Evolutionary conservation across 2,329 filamentous ascomycete species (phyloP).

Genomic region (Pseudogymnoascus sp.): DNA sequence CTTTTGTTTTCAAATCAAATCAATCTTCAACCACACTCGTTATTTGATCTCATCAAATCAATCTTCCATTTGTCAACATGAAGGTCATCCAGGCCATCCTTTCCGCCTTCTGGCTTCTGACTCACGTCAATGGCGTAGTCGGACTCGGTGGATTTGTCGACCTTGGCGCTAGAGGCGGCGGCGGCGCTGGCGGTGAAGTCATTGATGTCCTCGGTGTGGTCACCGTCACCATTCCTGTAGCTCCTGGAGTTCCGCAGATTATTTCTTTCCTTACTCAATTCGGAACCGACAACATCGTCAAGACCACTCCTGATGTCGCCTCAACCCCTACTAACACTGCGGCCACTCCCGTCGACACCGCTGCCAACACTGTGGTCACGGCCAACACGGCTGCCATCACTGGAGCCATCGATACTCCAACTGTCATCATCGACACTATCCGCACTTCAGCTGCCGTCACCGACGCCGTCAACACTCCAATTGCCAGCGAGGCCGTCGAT

Average conservation of each 20-base stretch:
- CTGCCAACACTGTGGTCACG: not conserved
- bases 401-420: constrained; percentile 6
- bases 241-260: constrained; percentile 33
- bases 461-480: constrained; percentile 3
- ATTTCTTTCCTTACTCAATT: constrained; percentile 31
- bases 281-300: constrained; percentile 20
- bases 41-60: not conserved
- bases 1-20: not conserved
- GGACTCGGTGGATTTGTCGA: constrained; percentile 14
- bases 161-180: constrained; percentile 13
- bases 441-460: constrained; percentile 18
- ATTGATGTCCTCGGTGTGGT: constrained; percentile 3
- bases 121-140: constrained; percentile 17
- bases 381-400: constrained; percentile 10
- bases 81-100: constrained; percentile 21
- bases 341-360: constrained; percentile 16
- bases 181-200: constrained; percentile 27
- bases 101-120: constrained; percentile 25
- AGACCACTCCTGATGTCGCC: constrained; percentile 37
- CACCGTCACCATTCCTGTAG: constrained; percentile 37
- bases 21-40: not conserved
- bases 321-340: constrained; percentile 47
- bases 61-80: constrained; percentile 22
- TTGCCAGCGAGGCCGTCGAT: not conserved
- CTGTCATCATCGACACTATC: constrained; percentile 12